Conservation (phyloP, 805 yeast genomes). For the Saccharomycopsis sp. region DNA sequence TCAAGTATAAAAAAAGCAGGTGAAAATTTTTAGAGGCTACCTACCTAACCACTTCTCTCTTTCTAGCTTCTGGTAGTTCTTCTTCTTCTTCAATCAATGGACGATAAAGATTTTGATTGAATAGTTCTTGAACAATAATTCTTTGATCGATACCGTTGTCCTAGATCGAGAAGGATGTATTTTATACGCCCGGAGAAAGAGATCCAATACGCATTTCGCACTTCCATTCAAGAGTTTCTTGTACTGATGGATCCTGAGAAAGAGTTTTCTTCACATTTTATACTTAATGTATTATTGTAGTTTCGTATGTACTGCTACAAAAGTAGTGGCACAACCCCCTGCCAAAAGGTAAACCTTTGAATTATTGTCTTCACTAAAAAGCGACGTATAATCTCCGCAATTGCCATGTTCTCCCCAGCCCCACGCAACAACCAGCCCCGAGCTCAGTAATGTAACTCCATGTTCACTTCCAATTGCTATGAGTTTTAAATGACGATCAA, state of each 20-base stretch:
- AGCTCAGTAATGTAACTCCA: conserved; percentile 37
- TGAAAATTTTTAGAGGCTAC: not conserved
- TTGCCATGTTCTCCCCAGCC: conserved; percentile 99
- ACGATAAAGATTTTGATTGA: conserved; percentile 1
- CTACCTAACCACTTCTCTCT: not conserved
- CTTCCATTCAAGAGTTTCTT: not conserved
- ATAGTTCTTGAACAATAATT: conserved; percentile 9
- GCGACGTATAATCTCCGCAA: conserved; percentile 48
- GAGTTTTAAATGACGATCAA: not conserved
- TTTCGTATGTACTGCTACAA: conserved; percentile 7
- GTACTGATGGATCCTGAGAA: conserved; percentile 56
- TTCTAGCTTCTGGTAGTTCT: not conserved
- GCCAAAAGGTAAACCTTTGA: conserved; percentile 24
- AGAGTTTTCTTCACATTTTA: conserved; percentile 72
- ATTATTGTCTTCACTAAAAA: conserved; percentile 3
- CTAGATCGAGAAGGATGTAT: conserved; percentile 52
- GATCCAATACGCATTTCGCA: conserved; percentile 7
- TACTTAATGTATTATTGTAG: conserved; percentile 32
- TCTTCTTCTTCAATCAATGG: not conserved
- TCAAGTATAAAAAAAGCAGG: not conserved
- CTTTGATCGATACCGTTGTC: conserved; percentile 51
- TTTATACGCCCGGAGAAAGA: conserved; percentile 30
- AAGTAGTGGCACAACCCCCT: conserved; percentile 26
- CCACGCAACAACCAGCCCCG: conserved; percentile 58
- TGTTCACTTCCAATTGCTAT: conserved; percentile 80